phyloP scores from a whole-genome alignment of 371 early-diverging fungal species.

The Zychaea mexicana region DNA sequence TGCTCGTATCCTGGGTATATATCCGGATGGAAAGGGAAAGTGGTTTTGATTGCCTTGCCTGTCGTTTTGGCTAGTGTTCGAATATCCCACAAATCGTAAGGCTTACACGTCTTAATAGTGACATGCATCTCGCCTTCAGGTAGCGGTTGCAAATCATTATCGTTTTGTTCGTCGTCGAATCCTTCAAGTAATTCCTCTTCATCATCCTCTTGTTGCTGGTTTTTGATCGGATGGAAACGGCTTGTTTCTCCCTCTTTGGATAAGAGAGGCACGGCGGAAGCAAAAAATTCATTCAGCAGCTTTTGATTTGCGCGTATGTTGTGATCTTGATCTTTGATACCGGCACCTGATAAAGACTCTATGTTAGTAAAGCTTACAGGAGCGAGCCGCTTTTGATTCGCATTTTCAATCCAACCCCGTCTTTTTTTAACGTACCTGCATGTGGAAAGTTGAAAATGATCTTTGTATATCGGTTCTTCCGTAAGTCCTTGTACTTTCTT shows the following conservation, averaged over 20 bases:
- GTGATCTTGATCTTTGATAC: constrained; percentile 92
- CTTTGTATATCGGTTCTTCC: constrained; percentile 64
- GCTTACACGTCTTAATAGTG: constrained; percentile 82
- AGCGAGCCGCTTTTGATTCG: no score
- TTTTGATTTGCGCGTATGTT: constrained; percentile 86
- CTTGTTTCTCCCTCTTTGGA: constrained; percentile 20
- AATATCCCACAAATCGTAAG: constrained; percentile 90
- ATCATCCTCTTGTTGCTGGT: constrained; percentile 8
- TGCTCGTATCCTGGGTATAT: constrained; percentile 91
- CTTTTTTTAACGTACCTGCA: constrained; percentile 57
- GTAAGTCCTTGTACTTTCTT: constrained; percentile 57
- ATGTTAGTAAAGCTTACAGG: neutral
- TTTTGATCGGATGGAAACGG: neutral
- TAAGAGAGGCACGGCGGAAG: constrained; percentile 60
- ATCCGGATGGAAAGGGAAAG: constrained; percentile 66
- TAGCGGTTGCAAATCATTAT: constrained; percentile 15
- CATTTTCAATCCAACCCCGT: no score
- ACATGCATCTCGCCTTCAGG: constrained; percentile 76
- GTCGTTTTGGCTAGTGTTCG: constrained; percentile 72
- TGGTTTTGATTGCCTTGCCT: constrained; percentile 52
- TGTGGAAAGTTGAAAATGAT: constrained; percentile 98
- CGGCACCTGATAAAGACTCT: constrained; percentile 55
- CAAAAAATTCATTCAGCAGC: constrained; percentile 73
- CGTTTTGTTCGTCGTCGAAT: constrained; percentile 18
- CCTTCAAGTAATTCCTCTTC: constrained; percentile 7